Evolutionary conservation across 2,329 filamentous ascomycete genomes (phyloP).

Genomic region (Alternaria hordeiaustralica): DNA sequence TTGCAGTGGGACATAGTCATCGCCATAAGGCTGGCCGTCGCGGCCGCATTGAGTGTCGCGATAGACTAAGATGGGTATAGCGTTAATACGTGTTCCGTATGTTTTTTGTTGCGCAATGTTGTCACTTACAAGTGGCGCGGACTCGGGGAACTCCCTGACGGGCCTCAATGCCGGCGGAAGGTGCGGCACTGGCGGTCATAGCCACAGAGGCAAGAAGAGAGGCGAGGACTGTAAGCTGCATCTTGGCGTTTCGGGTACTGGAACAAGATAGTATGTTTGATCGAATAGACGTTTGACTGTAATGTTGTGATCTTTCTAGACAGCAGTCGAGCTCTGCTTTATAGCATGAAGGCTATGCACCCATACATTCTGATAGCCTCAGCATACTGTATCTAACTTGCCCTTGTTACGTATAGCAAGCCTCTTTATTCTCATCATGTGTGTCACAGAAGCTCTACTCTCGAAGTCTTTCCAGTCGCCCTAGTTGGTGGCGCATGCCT

Average conservation of each 20-base stretch:
- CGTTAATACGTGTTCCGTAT: neutral
- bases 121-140: conserved; percentile 10
- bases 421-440: neutral
- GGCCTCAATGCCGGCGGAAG: neutral
- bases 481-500: neutral
- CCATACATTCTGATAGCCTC: neutral
- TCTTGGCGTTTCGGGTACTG: neutral
- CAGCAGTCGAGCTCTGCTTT: neutral
- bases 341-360: neutral
- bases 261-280: neutral
- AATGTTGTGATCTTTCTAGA: neutral
- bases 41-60: conserved; percentile 4
- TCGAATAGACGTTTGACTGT: neutral
- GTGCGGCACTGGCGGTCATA: conserved; percentile 2
- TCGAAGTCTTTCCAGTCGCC: neutral
- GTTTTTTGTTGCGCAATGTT: neutral
- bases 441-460: neutral
- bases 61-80: neutral
- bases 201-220: conserved; percentile 1
- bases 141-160: conserved; percentile 12
- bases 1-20: conserved; percentile 3
- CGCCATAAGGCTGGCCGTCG: conserved; percentile 2
- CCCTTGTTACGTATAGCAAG: neutral
- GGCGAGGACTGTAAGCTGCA: conserved; percentile 7
- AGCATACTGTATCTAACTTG: neutral